A percentile compares a stretch with the other conserved stretches of the same genome.
Conservation (phyloP, 345 rosid genomes). For the Draba incana region DNA sequence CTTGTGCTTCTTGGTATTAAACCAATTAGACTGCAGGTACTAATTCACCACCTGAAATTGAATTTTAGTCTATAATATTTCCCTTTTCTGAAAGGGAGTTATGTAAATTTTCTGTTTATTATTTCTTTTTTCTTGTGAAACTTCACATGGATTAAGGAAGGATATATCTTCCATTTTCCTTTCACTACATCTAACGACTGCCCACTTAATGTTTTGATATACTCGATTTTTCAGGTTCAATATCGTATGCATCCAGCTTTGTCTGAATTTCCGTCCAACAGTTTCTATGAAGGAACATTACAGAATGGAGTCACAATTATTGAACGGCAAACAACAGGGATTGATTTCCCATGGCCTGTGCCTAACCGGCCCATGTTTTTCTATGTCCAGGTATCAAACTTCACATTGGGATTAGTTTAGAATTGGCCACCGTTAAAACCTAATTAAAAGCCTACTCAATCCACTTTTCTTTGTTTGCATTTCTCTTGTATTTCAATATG, state of each 20-base stretch:
- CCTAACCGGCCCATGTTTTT: slow-evolving; percentile 99
- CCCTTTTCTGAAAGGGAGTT: not conserved
- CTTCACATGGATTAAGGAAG: not conserved
- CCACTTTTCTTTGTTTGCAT: slow-evolving; percentile 14
- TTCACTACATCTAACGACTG: not conserved
- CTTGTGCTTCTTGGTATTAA: slow-evolving; percentile 95
- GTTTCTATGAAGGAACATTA: slow-evolving; percentile 96
- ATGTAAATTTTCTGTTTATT: not conserved
- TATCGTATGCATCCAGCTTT: slow-evolving; percentile 98
- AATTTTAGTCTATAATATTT: not conserved
- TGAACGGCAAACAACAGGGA: slow-evolving; percentile 94
- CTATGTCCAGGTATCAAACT: slow-evolving; percentile 80
- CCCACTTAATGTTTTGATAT: slow-evolving; percentile 28
- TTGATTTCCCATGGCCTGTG: slow-evolving; percentile 99
- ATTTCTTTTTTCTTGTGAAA: not conserved
- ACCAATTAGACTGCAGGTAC: slow-evolving; percentile 99
- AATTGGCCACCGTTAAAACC: not conserved
- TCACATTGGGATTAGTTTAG: not conserved
- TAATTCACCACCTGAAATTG: not conserved
- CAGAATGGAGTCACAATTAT: slow-evolving; percentile 99
- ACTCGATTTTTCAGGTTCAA: slow-evolving; percentile 67
- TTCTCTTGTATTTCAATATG: slow-evolving; percentile 36
- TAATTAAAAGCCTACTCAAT: not conserved
- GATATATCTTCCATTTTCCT: not conserved
- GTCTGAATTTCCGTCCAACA: slow-evolving; percentile 98